Base-by-base conservation (phyloP, 1,284 basidiomycete genomes). In the Trichosporon inkin region DNA sequence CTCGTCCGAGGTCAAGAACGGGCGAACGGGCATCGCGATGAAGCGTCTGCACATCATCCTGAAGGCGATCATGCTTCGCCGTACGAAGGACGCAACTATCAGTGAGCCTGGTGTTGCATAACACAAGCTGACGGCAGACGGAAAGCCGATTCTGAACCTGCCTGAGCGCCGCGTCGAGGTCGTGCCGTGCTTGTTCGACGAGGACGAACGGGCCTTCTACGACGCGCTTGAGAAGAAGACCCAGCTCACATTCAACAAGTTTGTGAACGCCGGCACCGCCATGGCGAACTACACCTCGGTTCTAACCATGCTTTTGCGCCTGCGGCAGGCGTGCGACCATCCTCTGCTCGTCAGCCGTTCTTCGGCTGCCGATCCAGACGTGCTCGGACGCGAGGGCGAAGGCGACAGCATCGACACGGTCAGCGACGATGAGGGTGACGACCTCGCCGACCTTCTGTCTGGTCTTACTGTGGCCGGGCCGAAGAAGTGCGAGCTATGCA, bases 251-350 rank as follows among this genome's bases (percentile, higher is more conserved):
- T 84, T 96, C 58, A 84, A 89, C 72, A 87, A 79, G 72, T 82
- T 90, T 54, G 81, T 89, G 72, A 79, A 80, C 57, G 80, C 60
- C 76, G 84, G 68, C 70, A 73, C 82, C 13, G 80, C 82, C 16
- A 83, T 84, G 67, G 83, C 82, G 59, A 88, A 85, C 58, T 93
- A 94, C 73, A 94, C 91, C 0, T 85, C 86, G n/a, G 86, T 93
- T 6, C 81, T 98, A 67, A 83, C 92, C 3, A 79, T 96, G 63
- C 82, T 97, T 58, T 82, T 97, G 55, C 83, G 94, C 34, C 81
- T 97, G 28, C 84, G 94, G 20, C 94, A 97, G 84, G 92, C 92
- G 0, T 95, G 92, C 73, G 88, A 91, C 67, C 93, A 96, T 71
- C 92, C 92, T 0, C 82, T 84, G 0, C 82, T 96, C 10, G 86